Evolutionary conservation across 208 protist genomes (phyloP).

Genomic region (Trypanosoma boissoni): DNA sequence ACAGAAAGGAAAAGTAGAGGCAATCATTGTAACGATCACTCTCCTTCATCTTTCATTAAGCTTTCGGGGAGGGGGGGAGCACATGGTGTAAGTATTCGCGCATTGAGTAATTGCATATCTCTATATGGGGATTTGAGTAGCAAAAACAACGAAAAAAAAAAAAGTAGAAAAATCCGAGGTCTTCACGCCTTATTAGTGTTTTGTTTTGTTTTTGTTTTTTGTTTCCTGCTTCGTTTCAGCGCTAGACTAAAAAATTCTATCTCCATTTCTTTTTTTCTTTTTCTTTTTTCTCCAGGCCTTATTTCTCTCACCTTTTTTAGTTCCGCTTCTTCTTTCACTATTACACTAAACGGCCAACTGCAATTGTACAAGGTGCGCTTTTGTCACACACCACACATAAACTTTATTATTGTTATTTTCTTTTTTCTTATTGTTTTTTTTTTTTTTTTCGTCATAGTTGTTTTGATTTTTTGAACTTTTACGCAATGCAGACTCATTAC

Average conservation of each 20-base stretch:
- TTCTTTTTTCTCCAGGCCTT: too few relatives aligned
- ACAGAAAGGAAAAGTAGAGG: not conserved
- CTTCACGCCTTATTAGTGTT: not conserved
- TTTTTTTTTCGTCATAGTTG: not conserved
- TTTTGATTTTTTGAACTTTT: not conserved
- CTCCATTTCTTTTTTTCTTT: not conserved
- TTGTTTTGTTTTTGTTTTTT: not conserved
- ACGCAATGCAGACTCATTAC: not conserved
- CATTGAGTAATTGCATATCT: too few relatives aligned
- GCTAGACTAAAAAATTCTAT: not conserved
- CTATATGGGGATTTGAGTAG: not conserved
- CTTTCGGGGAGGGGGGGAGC: constrained; percentile 1
- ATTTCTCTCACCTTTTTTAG: too few relatives aligned
- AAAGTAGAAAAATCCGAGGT: constrained; percentile 4
- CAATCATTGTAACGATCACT: not conserved
- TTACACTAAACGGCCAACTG: too few relatives aligned
- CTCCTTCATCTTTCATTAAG: not conserved
- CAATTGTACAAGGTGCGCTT: too few relatives aligned
- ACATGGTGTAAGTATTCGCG: not conserved
- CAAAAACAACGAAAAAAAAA: constrained; percentile 11
- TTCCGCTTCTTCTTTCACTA: too few relatives aligned
- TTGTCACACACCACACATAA: too few relatives aligned
- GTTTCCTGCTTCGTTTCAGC: not conserved
- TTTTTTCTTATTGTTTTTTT: constrained; percentile 11
- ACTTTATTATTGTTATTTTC: not conserved